Evolutionary conservation across 345 rosid genomes (phyloP).

Genomic region (Aegle marmelos): DNA sequence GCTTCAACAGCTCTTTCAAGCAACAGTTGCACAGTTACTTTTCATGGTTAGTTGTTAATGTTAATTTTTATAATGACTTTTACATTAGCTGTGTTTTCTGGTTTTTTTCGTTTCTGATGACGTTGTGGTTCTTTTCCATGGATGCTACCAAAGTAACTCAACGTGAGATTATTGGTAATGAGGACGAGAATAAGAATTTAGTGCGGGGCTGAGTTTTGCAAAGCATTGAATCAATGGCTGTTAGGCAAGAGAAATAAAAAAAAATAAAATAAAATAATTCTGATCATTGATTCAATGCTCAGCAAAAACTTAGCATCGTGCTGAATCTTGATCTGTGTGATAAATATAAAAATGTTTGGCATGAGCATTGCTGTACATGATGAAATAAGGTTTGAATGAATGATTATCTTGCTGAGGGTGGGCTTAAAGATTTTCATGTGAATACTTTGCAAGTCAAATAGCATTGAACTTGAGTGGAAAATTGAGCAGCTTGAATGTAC

Average conservation of each 20-base stretch:
- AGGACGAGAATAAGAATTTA: no score
- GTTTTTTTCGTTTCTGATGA: not conserved
- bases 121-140: not conserved
- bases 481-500: not conserved
- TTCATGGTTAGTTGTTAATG: slow-evolving; percentile 43
- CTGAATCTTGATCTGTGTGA: not conserved
- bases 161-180: not conserved
- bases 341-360: not conserved
- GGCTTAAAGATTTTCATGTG: not conserved
- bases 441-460: no score
- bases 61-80: not conserved
- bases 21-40: slow-evolving; percentile 56
- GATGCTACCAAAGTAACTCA: not conserved
- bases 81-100: not conserved
- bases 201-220: no score
- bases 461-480: no score
- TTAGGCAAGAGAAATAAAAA: no score
- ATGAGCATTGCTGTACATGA: not conserved
- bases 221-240: no score
- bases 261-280: no score
- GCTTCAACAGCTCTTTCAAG: slow-evolving; percentile 72
- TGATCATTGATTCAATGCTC: no score
- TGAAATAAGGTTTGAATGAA: not conserved
- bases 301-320: no score
- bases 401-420: not conserved